phyloP scores from a whole-genome alignment of 2,329 filamentous ascomycete genomes.

The Phialophora macrospora region DNA sequence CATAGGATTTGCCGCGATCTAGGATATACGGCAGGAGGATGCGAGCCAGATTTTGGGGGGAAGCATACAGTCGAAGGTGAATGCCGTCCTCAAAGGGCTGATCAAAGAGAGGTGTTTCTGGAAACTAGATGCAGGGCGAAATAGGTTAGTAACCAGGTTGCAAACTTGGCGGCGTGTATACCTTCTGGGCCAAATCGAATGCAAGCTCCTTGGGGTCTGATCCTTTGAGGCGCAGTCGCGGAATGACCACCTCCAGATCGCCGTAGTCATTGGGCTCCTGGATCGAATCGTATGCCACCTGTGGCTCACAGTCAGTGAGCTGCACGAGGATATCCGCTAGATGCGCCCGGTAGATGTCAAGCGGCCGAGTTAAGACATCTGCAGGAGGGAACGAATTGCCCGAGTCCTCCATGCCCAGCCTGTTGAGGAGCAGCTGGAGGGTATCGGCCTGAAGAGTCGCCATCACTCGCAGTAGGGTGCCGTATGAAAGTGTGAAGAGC shows the following conservation, averaged over 20 bases:
- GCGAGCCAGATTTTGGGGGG: constrained; percentile 66
- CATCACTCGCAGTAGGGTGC: constrained; percentile 15
- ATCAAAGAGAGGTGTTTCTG: constrained; percentile 73
- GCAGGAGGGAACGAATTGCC: constrained; percentile 33
- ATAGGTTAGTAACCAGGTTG: constrained; percentile 45
- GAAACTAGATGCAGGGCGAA: constrained; percentile 76
- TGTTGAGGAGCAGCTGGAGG: constrained; percentile 39
- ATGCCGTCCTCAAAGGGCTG: constrained; percentile 70
- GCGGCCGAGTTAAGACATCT: constrained; percentile 65
- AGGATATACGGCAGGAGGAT: constrained; percentile 73
- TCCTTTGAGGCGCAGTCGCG: constrained; percentile 77
- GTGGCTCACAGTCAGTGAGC: constrained; percentile 71
- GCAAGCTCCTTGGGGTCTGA: constrained; percentile 68
- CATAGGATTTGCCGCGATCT: constrained; percentile 64
- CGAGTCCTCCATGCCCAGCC: constrained; percentile 34
- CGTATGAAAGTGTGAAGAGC: neutral
- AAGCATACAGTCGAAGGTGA: constrained; percentile 82
- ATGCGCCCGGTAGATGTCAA: constrained; percentile 79
- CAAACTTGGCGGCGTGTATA: constrained; percentile 44
- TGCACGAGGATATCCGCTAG: constrained; percentile 70
- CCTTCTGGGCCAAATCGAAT: constrained; percentile 48
- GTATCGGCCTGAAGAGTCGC: constrained; percentile 36
- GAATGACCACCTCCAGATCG: constrained; percentile 76
- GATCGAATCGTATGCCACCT: constrained; percentile 74
- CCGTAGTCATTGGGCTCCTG: constrained; percentile 85